phyloP scores from a whole-genome alignment of 768 basidiomycete species.

The Termitomyces sp. region DNA sequence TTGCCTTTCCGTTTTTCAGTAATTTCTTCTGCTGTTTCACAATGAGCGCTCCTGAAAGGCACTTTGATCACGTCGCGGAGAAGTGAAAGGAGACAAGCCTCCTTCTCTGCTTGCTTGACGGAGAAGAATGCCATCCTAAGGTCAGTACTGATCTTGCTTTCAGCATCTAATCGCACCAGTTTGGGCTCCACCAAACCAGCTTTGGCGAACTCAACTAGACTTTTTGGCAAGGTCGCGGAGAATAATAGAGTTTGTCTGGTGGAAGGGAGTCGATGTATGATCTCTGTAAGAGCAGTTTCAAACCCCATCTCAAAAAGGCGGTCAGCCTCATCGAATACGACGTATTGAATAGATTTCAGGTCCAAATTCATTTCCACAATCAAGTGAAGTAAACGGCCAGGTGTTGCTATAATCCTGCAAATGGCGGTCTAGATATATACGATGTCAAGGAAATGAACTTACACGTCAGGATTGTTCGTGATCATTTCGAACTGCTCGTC shows the following conservation, averaged over 20 bases:
- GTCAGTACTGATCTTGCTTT: constrained; percentile 92
- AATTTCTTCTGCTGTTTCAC: constrained; percentile 22
- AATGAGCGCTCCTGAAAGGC: constrained; percentile 43
- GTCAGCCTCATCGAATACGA: constrained; percentile 98
- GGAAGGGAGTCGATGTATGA: constrained; percentile 80
- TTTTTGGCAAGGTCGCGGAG: constrained; percentile 93
- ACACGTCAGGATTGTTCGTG: constrained; percentile 93
- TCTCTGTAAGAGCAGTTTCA: constrained; percentile 85
- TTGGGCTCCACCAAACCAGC: constrained; percentile 92
- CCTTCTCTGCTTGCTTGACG: constrained; percentile 90
- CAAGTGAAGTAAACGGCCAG: constrained; percentile 94
- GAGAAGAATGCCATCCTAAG: constrained; percentile 93
- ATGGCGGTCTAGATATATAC: constrained; percentile 10
- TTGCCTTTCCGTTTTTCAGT: constrained; percentile 40
- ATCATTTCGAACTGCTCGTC: constrained; percentile 98
- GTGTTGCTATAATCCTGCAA: constrained; percentile 90
- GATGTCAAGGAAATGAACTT: constrained; percentile 27
- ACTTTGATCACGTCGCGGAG: constrained; percentile 85
- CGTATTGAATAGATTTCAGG: constrained; percentile 78
- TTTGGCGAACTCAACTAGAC: constrained; percentile 97
- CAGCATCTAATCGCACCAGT: constrained; percentile 92
- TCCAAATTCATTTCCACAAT: constrained; percentile 96
- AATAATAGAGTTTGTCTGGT: constrained; percentile 91
- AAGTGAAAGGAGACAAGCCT: constrained; percentile 79
- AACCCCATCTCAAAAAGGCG: constrained; percentile 99